phyloP scores from a whole-genome alignment of 2,329 filamentous ascomycete species.

The Parafenestella ontariensis region DNA sequence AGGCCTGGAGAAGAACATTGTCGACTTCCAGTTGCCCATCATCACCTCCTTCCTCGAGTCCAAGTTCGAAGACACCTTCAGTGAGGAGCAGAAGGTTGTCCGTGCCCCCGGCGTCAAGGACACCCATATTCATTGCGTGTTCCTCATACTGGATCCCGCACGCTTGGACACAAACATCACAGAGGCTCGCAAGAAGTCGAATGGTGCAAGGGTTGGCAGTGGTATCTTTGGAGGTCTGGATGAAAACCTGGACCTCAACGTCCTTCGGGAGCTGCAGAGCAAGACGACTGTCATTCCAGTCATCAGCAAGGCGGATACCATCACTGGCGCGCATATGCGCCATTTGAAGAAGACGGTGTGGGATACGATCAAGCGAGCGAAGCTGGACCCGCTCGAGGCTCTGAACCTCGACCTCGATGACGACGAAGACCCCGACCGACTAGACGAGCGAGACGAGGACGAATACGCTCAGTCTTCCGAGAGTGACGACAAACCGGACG shows the following conservation, averaged over 20 bases:
- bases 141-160: conserved; percentile 86
- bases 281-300: conserved; percentile 96
- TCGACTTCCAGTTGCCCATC: conserved; percentile 91
- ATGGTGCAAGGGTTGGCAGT: conserved; percentile 54
- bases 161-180: conserved; percentile 82
- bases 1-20: conserved; percentile 91
- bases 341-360: conserved; percentile 90
- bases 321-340: conserved; percentile 93
- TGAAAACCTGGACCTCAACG: conserved; percentile 87
- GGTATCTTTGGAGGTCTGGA: conserved; percentile 74
- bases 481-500: conserved; percentile 41
- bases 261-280: conserved; percentile 83
- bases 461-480: conserved; percentile 50
- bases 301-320: conserved; percentile 94
- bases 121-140: conserved; percentile 96
- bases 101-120: conserved; percentile 91
- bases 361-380: conserved; percentile 83
- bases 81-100: conserved; percentile 96
- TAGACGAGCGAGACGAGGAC: conserved; percentile 61
- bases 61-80: conserved; percentile 98
- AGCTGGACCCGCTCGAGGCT: conserved; percentile 86
- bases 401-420: conserved; percentile 80
- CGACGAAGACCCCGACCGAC: conserved; percentile 62
- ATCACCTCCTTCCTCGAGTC: conserved; percentile 93
- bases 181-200: conserved; percentile 67